phyloP scores from a whole-genome alignment of 2,329 filamentous ascomycete genomes.

The Fulvia fulva region DNA sequence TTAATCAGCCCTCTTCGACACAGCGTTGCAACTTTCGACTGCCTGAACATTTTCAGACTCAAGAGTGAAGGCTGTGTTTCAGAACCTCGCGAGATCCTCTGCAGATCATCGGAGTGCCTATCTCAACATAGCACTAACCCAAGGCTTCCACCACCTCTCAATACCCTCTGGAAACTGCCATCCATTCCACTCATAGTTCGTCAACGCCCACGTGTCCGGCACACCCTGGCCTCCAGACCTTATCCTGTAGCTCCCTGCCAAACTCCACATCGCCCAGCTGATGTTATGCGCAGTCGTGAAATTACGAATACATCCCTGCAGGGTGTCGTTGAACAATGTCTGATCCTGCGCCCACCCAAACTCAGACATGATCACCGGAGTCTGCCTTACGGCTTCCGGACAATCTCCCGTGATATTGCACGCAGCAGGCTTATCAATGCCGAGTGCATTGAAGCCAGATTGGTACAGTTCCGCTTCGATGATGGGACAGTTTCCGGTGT shows the following conservation, averaged over 20 bases:
- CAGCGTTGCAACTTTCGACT: too few species aligned
- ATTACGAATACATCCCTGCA: conserved; percentile 45
- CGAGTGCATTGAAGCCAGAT: conserved; percentile 48
- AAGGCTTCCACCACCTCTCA: conserved; percentile 51
- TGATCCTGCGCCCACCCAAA: conserved; percentile 38
- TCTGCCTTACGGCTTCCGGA: conserved; percentile 32
- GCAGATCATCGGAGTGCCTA: neutral
- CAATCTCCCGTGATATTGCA: conserved; percentile 37
- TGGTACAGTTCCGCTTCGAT: conserved; percentile 49
- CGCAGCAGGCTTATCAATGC: conserved; percentile 34
- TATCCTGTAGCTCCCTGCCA: conserved; percentile 48
- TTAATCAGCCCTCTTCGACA: too few species aligned
- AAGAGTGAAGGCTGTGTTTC: too few species aligned
- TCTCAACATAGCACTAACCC: conserved; percentile 47
- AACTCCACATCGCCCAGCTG: conserved; percentile 50
- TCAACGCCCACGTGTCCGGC: conserved; percentile 48
- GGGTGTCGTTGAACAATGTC: conserved; percentile 42
- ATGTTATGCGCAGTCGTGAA: conserved; percentile 45
- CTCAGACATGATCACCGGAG: conserved; percentile 37
- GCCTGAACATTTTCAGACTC: too few species aligned
- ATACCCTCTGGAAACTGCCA: conserved; percentile 47
- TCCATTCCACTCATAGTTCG: conserved; percentile 45
- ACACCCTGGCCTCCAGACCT: conserved; percentile 45
- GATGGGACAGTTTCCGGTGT: conserved; percentile 45
- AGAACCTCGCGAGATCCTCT: too few species aligned